phyloP scores from a whole-genome alignment of 2,329 filamentous ascomycete species.

The Tolypocladium ophioglossoides region DNA sequence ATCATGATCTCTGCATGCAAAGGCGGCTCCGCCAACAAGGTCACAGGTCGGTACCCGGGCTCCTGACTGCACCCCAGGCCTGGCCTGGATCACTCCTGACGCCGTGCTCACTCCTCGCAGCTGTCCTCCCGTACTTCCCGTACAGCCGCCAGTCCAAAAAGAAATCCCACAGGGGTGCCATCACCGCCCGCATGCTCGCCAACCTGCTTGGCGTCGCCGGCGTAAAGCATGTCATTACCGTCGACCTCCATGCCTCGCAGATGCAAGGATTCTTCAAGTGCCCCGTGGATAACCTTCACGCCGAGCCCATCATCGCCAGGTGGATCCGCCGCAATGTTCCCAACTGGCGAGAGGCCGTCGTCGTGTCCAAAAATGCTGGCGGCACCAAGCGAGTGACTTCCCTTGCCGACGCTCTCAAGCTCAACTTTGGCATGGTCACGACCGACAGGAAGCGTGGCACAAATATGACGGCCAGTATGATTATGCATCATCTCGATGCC shows the following conservation, averaged over 20 bases:
- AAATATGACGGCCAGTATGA: constrained; percentile 69
- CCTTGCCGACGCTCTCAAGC: constrained; percentile 85
- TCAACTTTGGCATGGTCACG: constrained; percentile 95
- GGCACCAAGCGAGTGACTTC: constrained; percentile 96
- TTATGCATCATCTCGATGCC: constrained; percentile 58
- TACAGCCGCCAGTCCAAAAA: constrained; percentile 99
- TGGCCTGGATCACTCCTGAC: constrained; percentile 8
- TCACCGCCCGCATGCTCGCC: constrained; percentile 93
- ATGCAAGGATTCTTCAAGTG: constrained; percentile 99
- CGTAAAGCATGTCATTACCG: constrained; percentile 94
- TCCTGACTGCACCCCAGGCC: constrained; percentile 4
- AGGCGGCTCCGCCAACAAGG: constrained; percentile 90
- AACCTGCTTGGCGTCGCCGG: constrained; percentile 90
- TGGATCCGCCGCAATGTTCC: constrained; percentile 89
- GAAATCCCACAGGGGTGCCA: constrained; percentile 92
- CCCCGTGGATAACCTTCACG: constrained; percentile 93
- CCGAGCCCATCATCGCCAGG: constrained; percentile 86
- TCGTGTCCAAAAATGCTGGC: constrained; percentile 96
- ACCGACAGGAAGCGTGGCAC: constrained; percentile 63
- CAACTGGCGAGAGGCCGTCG: constrained; percentile 83
- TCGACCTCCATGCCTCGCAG: constrained; percentile 93
- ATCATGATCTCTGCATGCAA: constrained; percentile 99
- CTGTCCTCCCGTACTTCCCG: constrained; percentile 91
- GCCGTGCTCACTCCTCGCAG: constrained; percentile 29
- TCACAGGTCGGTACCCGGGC: constrained; percentile 60